A percentile compares a stretch with the other conserved stretches of the same genome.
These are phyloP conservation scores for Haematococcus sp. DNA, from an alignment of 139 green algal species.

Conservation along the genomic window DNA sequence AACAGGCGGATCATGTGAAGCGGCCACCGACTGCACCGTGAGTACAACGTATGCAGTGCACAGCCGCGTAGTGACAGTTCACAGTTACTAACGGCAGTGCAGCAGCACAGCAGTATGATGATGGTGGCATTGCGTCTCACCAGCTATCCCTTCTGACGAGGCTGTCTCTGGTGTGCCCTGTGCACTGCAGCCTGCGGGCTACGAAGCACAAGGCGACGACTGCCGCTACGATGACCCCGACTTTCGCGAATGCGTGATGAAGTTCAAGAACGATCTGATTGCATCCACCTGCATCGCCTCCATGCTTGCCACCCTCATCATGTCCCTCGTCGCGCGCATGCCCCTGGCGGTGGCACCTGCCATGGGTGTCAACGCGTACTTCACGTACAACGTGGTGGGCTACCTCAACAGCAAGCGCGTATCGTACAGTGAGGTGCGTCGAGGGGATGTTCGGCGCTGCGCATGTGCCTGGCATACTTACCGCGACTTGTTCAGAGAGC, in stretches of 20 bases:
- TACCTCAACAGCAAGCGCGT: slow-evolving; percentile 53
- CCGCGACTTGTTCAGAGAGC: background rate
- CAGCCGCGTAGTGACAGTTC: no score
- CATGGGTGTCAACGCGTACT: slow-evolving; percentile 81
- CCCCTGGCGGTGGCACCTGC: slow-evolving; percentile 19
- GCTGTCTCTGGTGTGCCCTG: no score
- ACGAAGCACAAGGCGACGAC: background rate
- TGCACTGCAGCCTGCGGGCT: background rate
- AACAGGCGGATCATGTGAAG: slow-evolving; percentile 24
- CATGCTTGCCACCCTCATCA: slow-evolving; percentile 25
- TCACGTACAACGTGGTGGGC: slow-evolving; percentile 61
- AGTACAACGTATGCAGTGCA: slow-evolving; percentile 35
- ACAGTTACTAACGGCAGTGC: no score
- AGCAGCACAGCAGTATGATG: no score
- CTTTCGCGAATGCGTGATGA: slow-evolving; percentile 1
- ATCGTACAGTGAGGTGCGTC: slow-evolving; percentile 35
- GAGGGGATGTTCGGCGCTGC: background rate
- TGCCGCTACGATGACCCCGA: slow-evolving; percentile 2
- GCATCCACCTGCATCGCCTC: slow-evolving; percentile 24
- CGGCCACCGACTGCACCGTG: slow-evolving; percentile 21
- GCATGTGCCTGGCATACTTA: background rate
- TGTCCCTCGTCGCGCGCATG: slow-evolving; percentile 21
- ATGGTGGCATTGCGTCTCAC: no score
- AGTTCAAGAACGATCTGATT: slow-evolving; percentile 20
- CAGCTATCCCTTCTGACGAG: no score